Conservation (phyloP, 2,329 filamentous ascomycete species). For the Mycosphaerelloides madeirae region DNA sequence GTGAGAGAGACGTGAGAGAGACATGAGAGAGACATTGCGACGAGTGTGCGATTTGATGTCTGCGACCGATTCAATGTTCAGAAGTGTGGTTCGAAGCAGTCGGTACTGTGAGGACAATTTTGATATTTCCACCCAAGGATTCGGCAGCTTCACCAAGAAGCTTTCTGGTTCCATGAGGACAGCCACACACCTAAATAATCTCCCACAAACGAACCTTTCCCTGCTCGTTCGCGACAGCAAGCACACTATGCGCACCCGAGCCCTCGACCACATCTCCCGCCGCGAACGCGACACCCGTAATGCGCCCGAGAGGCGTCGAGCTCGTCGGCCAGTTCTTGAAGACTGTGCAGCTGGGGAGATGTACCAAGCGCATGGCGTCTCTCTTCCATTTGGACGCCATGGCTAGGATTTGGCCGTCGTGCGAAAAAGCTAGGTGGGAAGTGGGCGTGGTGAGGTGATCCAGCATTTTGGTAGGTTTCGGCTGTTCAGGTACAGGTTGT, state of each 20-base stretch:
- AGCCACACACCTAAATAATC: constrained; percentile 48
- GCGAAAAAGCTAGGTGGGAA: constrained; percentile 73
- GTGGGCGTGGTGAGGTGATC: constrained; percentile 86
- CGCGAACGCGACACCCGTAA: constrained; percentile 56
- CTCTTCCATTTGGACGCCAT: constrained; percentile 84
- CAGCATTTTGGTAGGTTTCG: constrained; percentile 67
- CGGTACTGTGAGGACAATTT: too few relatives aligned
- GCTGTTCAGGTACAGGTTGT: constrained; percentile 55
- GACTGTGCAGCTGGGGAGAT: constrained; percentile 86
- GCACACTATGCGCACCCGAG: constrained; percentile 44
- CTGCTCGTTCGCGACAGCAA: constrained; percentile 83
- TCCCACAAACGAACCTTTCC: constrained; percentile 92
- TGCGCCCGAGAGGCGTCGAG: constrained; percentile 78
- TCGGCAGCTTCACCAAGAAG: too few relatives aligned
- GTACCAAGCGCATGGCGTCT: constrained; percentile 80
- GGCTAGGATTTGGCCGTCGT: constrained; percentile 82
- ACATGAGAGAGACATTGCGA: too few relatives aligned
- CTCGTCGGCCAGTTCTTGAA: constrained; percentile 96
- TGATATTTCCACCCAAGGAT: too few relatives aligned
- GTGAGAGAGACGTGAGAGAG: too few relatives aligned
- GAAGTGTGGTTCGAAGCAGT: too few relatives aligned
- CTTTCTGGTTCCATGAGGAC: too few relatives aligned
- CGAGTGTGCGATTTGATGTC: too few relatives aligned
- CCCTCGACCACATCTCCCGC: constrained; percentile 32
- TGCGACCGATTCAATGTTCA: too few relatives aligned